Evolutionary conservation across 805 yeast genomes (phyloP), one percentile per base, ranked within the genome.

Genomic region (Candida manassasensis): DNA sequence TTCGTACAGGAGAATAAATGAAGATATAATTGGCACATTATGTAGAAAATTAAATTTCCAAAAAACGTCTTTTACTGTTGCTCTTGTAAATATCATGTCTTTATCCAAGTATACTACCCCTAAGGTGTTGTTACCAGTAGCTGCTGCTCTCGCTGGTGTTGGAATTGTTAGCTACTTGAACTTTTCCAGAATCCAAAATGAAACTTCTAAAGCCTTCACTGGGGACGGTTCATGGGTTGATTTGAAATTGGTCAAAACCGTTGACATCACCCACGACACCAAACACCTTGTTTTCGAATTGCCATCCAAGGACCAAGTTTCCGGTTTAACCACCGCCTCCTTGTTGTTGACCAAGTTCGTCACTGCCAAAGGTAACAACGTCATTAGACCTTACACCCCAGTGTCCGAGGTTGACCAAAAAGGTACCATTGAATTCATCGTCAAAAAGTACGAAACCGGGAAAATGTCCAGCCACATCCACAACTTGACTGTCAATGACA

Each of bases 381-480:
- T 90, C 34, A 69, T 93, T 44, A 82, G 96, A 67, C 88, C 88
- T 27, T 81, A 81, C 66, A 93, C 98, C 27, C 98, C 98, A 40
- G 73, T 81, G 32, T 74, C 85, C 27, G 87, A 81, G 52, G 64
- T 72, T 34, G 79, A 77, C 38, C 69, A 73, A 41, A 73, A 73
- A 59, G 98, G 98, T 34, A 57, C 73, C 35, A 67, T 94, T 49
- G 85, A 85, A 41, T 74, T 93, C 47, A 75, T 89, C 41, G 71
- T 93, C 64, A 93, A 93, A 76, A 76, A 69, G 43, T 93, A 93
- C 68, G 83, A 80, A 34, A 75, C 71, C 37, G 97, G 97, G 52
- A 83, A 84, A 66, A 79, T 88, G 77, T 76, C 90, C 36, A 68
- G 69, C 54, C 93, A 86, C 64, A 62, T 87, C 40, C 76, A 73